These are phyloP conservation scores for Dactylella cylindrospora DNA, from an alignment of 2,329 filamentous ascomycete genomes.

Conservation along the genomic window DNA sequence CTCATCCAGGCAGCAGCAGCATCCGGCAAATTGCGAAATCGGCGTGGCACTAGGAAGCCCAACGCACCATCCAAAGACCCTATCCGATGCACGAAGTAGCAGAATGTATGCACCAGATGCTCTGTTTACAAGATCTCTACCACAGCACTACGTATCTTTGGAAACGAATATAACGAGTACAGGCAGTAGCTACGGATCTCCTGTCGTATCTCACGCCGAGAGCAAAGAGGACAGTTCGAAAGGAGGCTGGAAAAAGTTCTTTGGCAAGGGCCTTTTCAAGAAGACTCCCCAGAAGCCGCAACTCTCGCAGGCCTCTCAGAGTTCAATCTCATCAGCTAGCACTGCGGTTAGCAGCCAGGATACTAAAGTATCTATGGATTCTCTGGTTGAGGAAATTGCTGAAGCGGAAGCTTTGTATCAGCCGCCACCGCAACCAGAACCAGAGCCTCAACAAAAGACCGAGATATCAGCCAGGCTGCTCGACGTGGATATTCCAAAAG, in stretches of 20 bases:
- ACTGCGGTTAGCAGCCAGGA: slow-evolving; percentile 17
- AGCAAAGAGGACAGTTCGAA: slow-evolving; percentile 51
- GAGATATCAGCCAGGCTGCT: slow-evolving; percentile 52
- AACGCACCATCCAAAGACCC: slow-evolving; percentile 49
- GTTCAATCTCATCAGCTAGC: slow-evolving; percentile 50
- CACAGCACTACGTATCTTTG: slow-evolving; percentile 35
- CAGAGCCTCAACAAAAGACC: background rate
- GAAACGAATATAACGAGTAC: slow-evolving; percentile 1
- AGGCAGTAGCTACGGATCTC: background rate
- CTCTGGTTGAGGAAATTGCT: slow-evolving; percentile 2
- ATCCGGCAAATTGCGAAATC: slow-evolving; percentile 54
- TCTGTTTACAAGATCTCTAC: slow-evolving; percentile 5
- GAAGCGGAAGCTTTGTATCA: slow-evolving; percentile 5
- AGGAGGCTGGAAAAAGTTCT: slow-evolving; percentile 63
- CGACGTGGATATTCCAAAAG: slow-evolving; percentile 75
- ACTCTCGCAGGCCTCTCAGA: slow-evolving; percentile 25
- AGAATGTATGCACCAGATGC: slow-evolving; percentile 23
- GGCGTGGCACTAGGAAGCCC: slow-evolving; percentile 76
- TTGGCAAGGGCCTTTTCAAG: slow-evolving; percentile 58
- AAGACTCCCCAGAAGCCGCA: slow-evolving; percentile 38
- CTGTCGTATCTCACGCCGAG: background rate
- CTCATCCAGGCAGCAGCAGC: slow-evolving; percentile 23
- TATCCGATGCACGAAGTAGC: slow-evolving; percentile 26
- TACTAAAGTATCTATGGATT: slow-evolving; percentile 32
- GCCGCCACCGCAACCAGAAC: slow-evolving; percentile 5